Base-by-base conservation (phyloP, 2,329 filamentous ascomycete species). In the Paraconiothyrium sp. region DNA sequence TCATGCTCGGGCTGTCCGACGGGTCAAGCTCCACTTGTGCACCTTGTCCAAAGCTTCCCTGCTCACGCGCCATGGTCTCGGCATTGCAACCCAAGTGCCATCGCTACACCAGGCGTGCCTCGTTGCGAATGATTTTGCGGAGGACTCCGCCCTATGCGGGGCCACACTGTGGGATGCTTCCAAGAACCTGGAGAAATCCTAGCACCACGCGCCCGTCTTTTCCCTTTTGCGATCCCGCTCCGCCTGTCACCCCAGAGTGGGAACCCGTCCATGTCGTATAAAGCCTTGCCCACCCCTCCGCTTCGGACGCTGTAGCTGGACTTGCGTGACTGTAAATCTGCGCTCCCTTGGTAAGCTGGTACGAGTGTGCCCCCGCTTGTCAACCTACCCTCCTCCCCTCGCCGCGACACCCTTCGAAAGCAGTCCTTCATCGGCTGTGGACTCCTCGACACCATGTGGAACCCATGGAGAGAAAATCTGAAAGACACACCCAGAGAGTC, bases 401-500 rank as follows among this genome's bases (percentile, higher is more conserved):
- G 13, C 1, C 24, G 24, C 4, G 8, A 49, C 47, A 9, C 16
- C 10, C 8, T 44, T 44, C 41, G 41, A 16, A 39, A 67, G 2
- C 39, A 41, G 39, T 41, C 39, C 27, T 30, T 6, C 27, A 30
- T 41, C 16, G 35, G 7, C 39, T 41, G 10, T 6, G 32, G 20
- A 10, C 16, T 3, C 16, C 22, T 16, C 30, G 37, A 65, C 68
- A 78, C 66, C 64, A 74, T 77, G 72, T 72, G 70, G 64, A 78
- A 78, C 59, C 73, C 73, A 14, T 78, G 75, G 74, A 67, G 71
- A 51, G 72, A 76, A 58, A 78, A 87, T 71, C 77, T 90, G 64
- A 82, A 88, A 52, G 86, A 86, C 61, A 90, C 92, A 62, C 91
- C 91, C 4, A 84, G 85, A 58, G 87, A 91, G 72, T 85, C 89